Conservation (phyloP, 2,329 filamentous ascomycete genomes). For the Thelonectria olida region DNA sequence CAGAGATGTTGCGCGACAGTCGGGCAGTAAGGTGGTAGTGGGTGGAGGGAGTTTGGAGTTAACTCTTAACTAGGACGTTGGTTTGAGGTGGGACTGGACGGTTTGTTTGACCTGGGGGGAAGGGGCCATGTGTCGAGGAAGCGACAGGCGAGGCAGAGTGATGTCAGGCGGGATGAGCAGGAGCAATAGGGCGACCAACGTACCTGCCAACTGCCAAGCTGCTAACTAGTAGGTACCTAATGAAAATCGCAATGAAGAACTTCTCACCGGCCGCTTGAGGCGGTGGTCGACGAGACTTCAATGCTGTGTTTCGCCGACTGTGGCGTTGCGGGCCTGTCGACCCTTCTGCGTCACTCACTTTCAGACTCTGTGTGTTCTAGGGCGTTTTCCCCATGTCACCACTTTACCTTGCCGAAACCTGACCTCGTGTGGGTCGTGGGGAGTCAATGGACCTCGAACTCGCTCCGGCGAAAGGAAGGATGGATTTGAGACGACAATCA, state of each 20-base stretch:
- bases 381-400: not conserved
- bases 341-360: not conserved
- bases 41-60: constrained; percentile 7
- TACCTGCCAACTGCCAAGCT: not conserved
- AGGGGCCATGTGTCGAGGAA: not conserved
- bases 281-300: not conserved
- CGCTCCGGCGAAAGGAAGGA: too few relatives aligned
- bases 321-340: not conserved
- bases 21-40: not conserved
- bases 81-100: constrained; percentile 4
- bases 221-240: not conserved
- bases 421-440: not conserved
- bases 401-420: not conserved
- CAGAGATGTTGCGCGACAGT: not conserved
- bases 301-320: not conserved
- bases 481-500: not conserved
- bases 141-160: constrained; percentile 5
- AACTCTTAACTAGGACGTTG: not conserved
- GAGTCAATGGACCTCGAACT: not conserved
- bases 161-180: not conserved
- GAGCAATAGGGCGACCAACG: not conserved
- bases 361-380: not conserved
- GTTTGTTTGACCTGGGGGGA: constrained; percentile 7
- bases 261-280: not conserved
- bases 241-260: not conserved